These are phyloP conservation scores for Myriosclerotinia curreyana DNA, from an alignment of 2,329 filamentous ascomycete genomes.

Conservation along the genomic window DNA sequence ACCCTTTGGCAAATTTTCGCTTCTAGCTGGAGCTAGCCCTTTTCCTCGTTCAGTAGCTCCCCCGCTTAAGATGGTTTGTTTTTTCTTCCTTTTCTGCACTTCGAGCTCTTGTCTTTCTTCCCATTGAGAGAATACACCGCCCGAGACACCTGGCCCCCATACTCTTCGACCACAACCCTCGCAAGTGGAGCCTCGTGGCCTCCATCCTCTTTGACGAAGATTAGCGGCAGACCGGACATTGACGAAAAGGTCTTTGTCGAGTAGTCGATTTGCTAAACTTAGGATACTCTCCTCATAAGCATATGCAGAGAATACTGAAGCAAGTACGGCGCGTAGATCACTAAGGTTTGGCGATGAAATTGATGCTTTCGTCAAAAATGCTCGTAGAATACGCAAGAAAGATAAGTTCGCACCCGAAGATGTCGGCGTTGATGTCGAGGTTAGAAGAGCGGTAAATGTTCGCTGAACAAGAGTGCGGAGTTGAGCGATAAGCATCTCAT, in stretches of 20 bases:
- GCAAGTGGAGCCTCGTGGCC: constrained; percentile 80
- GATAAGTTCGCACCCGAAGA: constrained; percentile 56
- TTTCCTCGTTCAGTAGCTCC: constrained; percentile 41
- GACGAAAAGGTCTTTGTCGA: constrained; percentile 85
- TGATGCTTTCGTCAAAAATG: constrained; percentile 81
- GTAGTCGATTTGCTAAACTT: constrained; percentile 75
- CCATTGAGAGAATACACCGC: constrained; percentile 78
- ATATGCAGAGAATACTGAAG: constrained; percentile 91
- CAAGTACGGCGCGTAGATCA: constrained; percentile 79
- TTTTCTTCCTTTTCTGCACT: constrained; percentile 42
- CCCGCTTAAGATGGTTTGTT: constrained; percentile 37
- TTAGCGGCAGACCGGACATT: constrained; percentile 72
- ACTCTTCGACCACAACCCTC: constrained; percentile 78
- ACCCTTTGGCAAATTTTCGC: constrained; percentile 33
- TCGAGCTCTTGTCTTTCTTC: constrained; percentile 57
- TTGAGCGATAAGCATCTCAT: constrained; percentile 59
- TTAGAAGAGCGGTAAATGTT: constrained; percentile 82
- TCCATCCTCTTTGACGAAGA: constrained; percentile 82
- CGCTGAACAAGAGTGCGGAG: constrained; percentile 82
- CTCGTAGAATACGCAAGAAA: constrained; percentile 84
- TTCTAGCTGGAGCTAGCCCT: constrained; percentile 42
- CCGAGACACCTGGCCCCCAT: constrained; percentile 85
- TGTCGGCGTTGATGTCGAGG: constrained; percentile 59
- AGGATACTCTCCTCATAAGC: constrained; percentile 92
- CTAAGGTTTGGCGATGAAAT: constrained; percentile 79